phyloP scores from a whole-genome alignment of 192 early-diverging fungal genomes.

The Anaeromyces robustus region DNA sequence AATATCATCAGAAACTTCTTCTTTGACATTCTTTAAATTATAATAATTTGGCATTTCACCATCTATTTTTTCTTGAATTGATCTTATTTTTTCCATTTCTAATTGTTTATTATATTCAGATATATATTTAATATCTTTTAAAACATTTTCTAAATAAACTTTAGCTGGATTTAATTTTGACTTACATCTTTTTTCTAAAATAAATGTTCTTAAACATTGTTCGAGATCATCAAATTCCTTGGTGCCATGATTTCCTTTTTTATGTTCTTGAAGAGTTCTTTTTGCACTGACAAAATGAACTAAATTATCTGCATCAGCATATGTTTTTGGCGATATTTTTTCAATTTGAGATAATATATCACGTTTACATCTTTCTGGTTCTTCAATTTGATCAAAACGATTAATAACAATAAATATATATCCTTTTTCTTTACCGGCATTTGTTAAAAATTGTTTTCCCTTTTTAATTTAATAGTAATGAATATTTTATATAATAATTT shows the following conservation, averaged over 20 bases:
- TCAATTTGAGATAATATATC: conserved; percentile 94
- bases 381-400: conserved; percentile 83
- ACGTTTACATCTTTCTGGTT: conserved; percentile 84
- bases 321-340: conserved; percentile 85
- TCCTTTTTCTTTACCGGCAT: conserved; percentile 95
- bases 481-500: conserved; percentile 1
- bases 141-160: conserved; percentile 71
- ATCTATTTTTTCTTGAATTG: conserved; percentile 41
- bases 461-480: conserved; percentile 5
- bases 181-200: conserved; percentile 84
- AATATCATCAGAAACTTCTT: conserved; percentile 41
- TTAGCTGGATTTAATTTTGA: conserved; percentile 90
- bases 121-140: conserved; percentile 60
- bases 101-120: conserved; percentile 51
- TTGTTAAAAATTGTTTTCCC: conserved; percentile 92
- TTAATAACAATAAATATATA: conserved; percentile 98
- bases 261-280: conserved; percentile 1
- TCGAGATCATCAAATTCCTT: conserved; percentile 70
- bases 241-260: conserved; percentile 3
- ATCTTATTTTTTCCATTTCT: conserved; percentile 39
- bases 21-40: conserved; percentile 54
- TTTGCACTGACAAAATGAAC: conserved; percentile 91
- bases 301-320: conserved; percentile 71
- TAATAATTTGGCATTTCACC: conserved; percentile 57
- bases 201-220: conserved; percentile 72